Percentiles rank a stretch among this genome's conserved stretches.
Evolutionary conservation across 805 yeast genomes (phyloP).

Genomic region (Tetrapisispora nanseiensis): DNA sequence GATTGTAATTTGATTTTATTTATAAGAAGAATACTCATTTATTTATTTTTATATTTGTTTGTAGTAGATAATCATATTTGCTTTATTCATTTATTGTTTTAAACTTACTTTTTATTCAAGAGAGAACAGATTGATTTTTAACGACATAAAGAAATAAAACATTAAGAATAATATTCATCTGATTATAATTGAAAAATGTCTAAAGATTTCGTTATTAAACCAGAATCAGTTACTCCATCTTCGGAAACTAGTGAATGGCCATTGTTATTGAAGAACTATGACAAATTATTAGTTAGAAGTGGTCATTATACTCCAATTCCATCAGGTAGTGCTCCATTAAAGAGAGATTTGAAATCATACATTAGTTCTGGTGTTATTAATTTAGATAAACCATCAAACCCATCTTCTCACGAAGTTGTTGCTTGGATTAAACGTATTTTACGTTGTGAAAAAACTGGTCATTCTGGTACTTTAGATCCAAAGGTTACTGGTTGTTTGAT

Average conservation of each 20-base stretch:
- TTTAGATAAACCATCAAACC: slow-evolving; percentile 95
- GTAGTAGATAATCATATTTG: no score
- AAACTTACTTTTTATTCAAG: background rate
- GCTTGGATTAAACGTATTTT: slow-evolving; percentile 97
- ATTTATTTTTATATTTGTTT: no score
- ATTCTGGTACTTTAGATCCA: slow-evolving; percentile 97
- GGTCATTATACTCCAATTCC: slow-evolving; percentile 98
- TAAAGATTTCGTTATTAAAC: slow-evolving; percentile 74
- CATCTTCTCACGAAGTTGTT: slow-evolving; percentile 97
- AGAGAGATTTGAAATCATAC: slow-evolving; percentile 85
- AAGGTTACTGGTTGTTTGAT: slow-evolving; percentile 97
- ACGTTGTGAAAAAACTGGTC: slow-evolving; percentile 96
- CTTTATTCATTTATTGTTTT: no score
- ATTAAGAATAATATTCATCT: no score
- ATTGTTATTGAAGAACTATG: slow-evolving; percentile 82
- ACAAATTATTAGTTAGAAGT: slow-evolving; percentile 85
- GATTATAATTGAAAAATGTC: slow-evolving; percentile 35
- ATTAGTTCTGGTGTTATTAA: slow-evolving; percentile 93
- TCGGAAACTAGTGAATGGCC: slow-evolving; percentile 95
- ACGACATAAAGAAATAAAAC: no score
- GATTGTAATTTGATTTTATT: no score
- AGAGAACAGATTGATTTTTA: no score
- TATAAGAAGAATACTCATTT: no score
- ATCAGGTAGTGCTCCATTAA: slow-evolving; percentile 86
- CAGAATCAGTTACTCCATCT: slow-evolving; percentile 68